Evolutionary conservation across 768 basidiomycete genomes (phyloP), one percentile per base, ranked within the genome.

Genomic region (Exidia glandulosa): DNA sequence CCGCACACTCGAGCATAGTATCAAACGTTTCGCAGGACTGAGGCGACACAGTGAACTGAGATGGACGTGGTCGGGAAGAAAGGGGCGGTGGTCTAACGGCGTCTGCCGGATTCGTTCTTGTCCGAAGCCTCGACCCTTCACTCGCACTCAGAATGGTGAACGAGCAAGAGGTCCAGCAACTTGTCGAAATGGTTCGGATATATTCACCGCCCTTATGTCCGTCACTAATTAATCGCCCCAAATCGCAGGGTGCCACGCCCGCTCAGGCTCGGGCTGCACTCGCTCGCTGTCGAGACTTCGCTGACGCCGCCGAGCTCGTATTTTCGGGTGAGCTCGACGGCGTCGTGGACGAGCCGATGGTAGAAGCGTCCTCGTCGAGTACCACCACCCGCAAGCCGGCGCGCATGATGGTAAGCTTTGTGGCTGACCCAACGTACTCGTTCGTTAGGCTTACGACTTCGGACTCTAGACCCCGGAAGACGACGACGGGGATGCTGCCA

Each of bases 261-360:
- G 81, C 84, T 13, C 89, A 94, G 74, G 94, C 94, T 41, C 82
- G 81, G 65, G 89, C 87, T 32, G 94, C 94, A 19, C 73, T 96
- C 68, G 81, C 78, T 63, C 83, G 85, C 66, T 81, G 88, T 69
- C 88, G 84, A 63, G 93, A 97, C 77, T 91, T 94, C 34, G 90
- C 91, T 88, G 79, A 89, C 68, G 94, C 94, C 14, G 92, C 93
- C 2, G 92, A 92, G 70, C 79, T 79, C 52, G 83, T 91, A 61
- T 88, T 91, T 62, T 86, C 88, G 63, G 94, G 94, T 13, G 83
- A 86, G 63, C 93, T 90, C 66, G 87, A 90, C 66, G 74, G 87
- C 67, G 74, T 90, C n/a, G 72, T 66, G n/a, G 76, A 74, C 34
- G 72, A 69, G 23, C 73, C 70, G 50, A 70, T 80, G 60, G 80